Conservation (phyloP, 768 basidiomycete species). For the Rhizopogon vinicolor region DNA sequence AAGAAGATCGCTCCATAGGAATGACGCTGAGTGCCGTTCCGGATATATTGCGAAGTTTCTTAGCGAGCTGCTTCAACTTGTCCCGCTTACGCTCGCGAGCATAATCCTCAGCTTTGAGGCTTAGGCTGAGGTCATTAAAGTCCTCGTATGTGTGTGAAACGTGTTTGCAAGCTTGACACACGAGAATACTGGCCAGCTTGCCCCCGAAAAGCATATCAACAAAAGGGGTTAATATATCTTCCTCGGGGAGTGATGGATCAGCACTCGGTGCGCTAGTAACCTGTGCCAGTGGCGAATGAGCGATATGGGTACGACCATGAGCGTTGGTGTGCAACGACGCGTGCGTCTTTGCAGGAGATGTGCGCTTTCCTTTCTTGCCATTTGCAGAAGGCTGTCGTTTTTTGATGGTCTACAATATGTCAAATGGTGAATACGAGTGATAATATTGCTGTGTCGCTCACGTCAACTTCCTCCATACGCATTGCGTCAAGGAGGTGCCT, state of each 20-base stretch:
- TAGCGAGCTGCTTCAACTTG: slow-evolving; percentile 69
- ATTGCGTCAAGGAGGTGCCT: slow-evolving; percentile 87
- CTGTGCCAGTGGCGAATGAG: not conserved
- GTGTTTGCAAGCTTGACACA: slow-evolving; percentile 92
- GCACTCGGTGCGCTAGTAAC: not conserved
- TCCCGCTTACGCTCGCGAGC: slow-evolving; percentile 71
- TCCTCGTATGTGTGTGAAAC: slow-evolving; percentile 91
- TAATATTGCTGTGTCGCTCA: slow-evolving; percentile 29
- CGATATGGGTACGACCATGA: not conserved
- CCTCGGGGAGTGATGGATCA: slow-evolving; percentile 24
- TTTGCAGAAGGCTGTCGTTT: slow-evolving; percentile 51
- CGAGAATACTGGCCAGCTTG: slow-evolving; percentile 82
- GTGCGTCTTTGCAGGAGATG: not conserved
- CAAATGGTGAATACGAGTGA: slow-evolving; percentile 1
- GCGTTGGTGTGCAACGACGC: not conserved
- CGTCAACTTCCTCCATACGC: slow-evolving; percentile 93
- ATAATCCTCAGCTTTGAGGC: slow-evolving; percentile 82
- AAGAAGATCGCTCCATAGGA: slow-evolving; percentile 48
- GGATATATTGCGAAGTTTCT: slow-evolving; percentile 46
- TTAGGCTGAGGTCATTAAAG: slow-evolving; percentile 90
- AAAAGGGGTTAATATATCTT: slow-evolving; percentile 60
- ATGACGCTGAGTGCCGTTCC: slow-evolving; percentile 19
- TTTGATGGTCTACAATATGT: slow-evolving; percentile 65
- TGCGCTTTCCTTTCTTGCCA: slow-evolving; percentile 23
- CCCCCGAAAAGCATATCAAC: slow-evolving; percentile 92